phyloP scores from a whole-genome alignment of 371 early-diverging fungal species.

The Mucor circinelloides region DNA sequence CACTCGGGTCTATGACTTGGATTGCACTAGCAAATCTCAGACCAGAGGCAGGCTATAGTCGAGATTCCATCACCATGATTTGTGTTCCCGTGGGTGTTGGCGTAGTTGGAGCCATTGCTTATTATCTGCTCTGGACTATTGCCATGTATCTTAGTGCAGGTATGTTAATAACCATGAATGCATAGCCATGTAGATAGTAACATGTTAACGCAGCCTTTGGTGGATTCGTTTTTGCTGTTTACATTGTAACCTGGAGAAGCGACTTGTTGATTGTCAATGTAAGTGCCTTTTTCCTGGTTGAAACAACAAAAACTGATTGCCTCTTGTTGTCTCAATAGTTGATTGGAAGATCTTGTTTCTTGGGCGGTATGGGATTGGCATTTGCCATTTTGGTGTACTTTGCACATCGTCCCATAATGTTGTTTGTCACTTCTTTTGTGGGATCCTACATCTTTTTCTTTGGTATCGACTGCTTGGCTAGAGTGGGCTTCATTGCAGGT shows the following conservation, averaged over 20 bases:
- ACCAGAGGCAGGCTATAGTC: slow-evolving; percentile 16
- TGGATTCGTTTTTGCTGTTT: slow-evolving; percentile 24
- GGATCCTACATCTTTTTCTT: slow-evolving; percentile 37
- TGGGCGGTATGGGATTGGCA: slow-evolving; percentile 21
- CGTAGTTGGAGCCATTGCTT: slow-evolving; percentile 17
- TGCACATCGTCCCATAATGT: slow-evolving; percentile 6
- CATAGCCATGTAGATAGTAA: background rate
- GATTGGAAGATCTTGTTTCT: slow-evolving; percentile 20
- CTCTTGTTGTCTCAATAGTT: slow-evolving; percentile 2
- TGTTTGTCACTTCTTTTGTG: slow-evolving; percentile 35
- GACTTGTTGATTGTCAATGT: slow-evolving; percentile 23
- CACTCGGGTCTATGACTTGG: slow-evolving; percentile 35
- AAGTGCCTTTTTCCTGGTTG: background rate
- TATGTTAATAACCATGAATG: background rate
- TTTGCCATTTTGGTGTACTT: slow-evolving; percentile 9
- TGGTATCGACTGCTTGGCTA: slow-evolving; percentile 35
- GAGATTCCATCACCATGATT: slow-evolving; percentile 24
- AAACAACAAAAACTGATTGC: background rate
- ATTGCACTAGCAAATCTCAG: slow-evolving; percentile 21
- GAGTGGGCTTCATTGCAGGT: slow-evolving; percentile 23
- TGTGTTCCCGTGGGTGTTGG: slow-evolving; percentile 27
- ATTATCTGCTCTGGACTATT: slow-evolving; percentile 24
- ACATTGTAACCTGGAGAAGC: slow-evolving; percentile 21
- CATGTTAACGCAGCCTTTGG: slow-evolving; percentile 11
- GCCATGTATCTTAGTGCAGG: slow-evolving; percentile 23